These are phyloP conservation scores for Trametes maxima DNA, from an alignment of 768 basidiomycete genomes.

Conservation along the genomic window DNA sequence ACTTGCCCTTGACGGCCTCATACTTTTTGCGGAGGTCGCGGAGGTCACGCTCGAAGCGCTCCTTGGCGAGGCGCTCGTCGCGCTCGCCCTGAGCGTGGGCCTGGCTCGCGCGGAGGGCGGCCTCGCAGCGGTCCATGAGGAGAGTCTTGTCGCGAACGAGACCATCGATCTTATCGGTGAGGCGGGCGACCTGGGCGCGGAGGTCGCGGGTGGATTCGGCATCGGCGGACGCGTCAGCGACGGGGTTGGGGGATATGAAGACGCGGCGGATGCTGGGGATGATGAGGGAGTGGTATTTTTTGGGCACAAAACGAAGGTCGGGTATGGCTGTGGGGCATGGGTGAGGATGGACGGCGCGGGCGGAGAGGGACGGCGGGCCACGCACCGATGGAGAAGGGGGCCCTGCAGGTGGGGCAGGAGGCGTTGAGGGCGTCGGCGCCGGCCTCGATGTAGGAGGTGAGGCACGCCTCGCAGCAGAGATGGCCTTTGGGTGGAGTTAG, in stretches of 20 bases:
- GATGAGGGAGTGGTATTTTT: slow-evolving; percentile 52
- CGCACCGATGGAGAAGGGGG: slow-evolving; percentile 32
- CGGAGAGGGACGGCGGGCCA: not conserved
- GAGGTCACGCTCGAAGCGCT: slow-evolving; percentile 24
- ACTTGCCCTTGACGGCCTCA: slow-evolving; percentile 25
- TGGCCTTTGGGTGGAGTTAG: slow-evolving; percentile 28
- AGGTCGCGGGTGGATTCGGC: slow-evolving; percentile 15
- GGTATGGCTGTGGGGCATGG: slow-evolving; percentile 26
- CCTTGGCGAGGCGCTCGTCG: slow-evolving; percentile 26
- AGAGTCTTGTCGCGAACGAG: slow-evolving; percentile 45
- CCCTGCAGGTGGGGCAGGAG: slow-evolving; percentile 36
- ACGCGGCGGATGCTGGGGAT: slow-evolving; percentile 50
- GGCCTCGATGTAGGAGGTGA: slow-evolving; percentile 29
- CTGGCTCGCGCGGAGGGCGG: slow-evolving; percentile 38
- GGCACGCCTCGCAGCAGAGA: slow-evolving; percentile 36
- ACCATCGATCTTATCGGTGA: slow-evolving; percentile 42
- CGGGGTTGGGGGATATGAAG: slow-evolving; percentile 39
- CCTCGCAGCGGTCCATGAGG: slow-evolving; percentile 48
- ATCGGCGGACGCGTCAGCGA: slow-evolving; percentile 21
- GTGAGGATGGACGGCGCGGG: not conserved
- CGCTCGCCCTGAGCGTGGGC: slow-evolving; percentile 38
- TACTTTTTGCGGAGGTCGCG: slow-evolving; percentile 23
- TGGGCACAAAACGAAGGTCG: slow-evolving; percentile 48
- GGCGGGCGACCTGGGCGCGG: slow-evolving; percentile 38
- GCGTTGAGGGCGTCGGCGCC: slow-evolving; percentile 32